Evolutionary conservation across 257 asterid genomes (phyloP), one percentile per base, ranked within the genome.

Genomic region (Gentiana macrophylla): DNA sequence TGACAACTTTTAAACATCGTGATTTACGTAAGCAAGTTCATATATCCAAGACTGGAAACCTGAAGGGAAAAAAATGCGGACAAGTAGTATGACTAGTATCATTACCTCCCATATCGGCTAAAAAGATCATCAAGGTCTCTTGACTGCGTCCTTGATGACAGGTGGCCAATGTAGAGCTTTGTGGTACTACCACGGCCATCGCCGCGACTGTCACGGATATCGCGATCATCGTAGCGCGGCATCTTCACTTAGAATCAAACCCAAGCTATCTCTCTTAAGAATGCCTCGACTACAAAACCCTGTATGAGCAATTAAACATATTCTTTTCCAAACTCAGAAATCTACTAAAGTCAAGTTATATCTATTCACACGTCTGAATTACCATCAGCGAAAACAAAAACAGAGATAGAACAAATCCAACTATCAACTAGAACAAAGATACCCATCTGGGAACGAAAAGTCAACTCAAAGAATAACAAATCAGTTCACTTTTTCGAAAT

Each of bases 171-270:
- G 64, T 80, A 80, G 49, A 80, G 83, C 45, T 83, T 69, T 1
- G 83, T 77, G 35, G 66, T 67, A 35, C 79, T 80, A 64, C 71
- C 67, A 24, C 81, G 77, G 57, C 77, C 86, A 66, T 80, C 86
- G 46, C 46, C 46, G 9, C 46, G 46, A 41, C 46, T 41, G 8
- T 41, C 46, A 2, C 8, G 46, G 33, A 77, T 80, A 62, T 73
- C 68, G 24, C 81, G 77, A 57, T 80, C 86, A 67, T 80, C 86
- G 57, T 80, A 56, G 1, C 86, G 77, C 35, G 86, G 83, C 86
- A 80, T 77, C 56, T 74, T 69, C 45, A 41, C 83, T 69, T 64
- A 48, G 5, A 50, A 59, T 51, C 54, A 13, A 52, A 2, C 52
- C 15, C 38, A 34, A 6, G 32, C 12, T 44, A 62, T 24, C 12